Evolutionary conservation across 2,329 filamentous ascomycete species (phyloP), one percentile per base, ranked within the genome.

Genomic region (Xylariaceae sp.): DNA sequence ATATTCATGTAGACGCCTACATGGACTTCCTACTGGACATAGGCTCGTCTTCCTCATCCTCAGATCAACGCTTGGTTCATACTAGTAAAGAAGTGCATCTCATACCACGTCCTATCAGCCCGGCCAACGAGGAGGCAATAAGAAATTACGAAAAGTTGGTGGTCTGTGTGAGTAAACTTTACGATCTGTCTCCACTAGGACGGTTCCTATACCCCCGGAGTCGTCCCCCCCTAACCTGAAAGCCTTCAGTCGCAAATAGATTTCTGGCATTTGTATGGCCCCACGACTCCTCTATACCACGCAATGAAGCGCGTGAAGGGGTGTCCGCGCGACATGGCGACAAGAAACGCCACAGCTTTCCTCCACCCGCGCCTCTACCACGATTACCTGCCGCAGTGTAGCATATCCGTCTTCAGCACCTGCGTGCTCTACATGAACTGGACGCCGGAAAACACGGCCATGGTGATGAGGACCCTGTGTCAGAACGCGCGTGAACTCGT

Each of bases 301-400:
- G 50, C 69, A 19, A n/a, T 62, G 8, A 57, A 57, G 42, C 62
- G 62, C 4, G 45, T 69, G 6, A 68, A 68, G 57, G 49, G 44
- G 29, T 70, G 68, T 50, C 50, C 55, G 2, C 47, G 19, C 12
- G 64, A 67, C 40, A 60, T 67, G 37, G 68, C 67, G 3, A 56
- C 54, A 8, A 57, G 53, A n/a, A 69, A 63, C 37, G 45, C 56
- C 29, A 68, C 67, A 0, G 64, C 66, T 6, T 71, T 68, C 47
- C 54, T 71, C 46, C 68, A 71, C 51, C 58, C 56, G 9, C 53
- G 60, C 44, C 63, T 71, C 31, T 70, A 70, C 57, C 50, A 51
- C 26, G 50, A 59, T 40, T 50, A 64, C 30, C 65, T 58, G 35
- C 67, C 67, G 4, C 55, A 54, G 30, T 67, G 60, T 52, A 69